Base-by-base conservation (phyloP, 2,329 filamentous ascomycete species). In the Penicillium expansum region DNA sequence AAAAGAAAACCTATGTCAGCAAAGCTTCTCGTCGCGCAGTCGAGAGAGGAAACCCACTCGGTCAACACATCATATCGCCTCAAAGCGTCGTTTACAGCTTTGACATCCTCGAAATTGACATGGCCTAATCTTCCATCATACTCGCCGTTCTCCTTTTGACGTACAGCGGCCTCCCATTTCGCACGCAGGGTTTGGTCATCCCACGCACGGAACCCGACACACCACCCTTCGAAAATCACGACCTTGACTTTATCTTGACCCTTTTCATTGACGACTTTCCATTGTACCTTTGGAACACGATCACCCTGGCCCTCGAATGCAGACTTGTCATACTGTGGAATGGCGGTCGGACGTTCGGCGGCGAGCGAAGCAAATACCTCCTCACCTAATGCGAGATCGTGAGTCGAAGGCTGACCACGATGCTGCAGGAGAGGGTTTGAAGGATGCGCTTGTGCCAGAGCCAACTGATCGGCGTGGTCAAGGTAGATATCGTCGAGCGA, bases 401-500 rank as follows among this genome's bases (percentile, higher is more conserved):
- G 92, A 0, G 92, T 88, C 47, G 88, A 89, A 6, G 92, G 92
- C 70, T 96, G 88, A 18, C 92, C 92, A 44, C 92, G 85, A 65
- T 91, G 88, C 67, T 91, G 89, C 45, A 96, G 80, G 3, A 97
- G 82, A 20, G 84, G 83, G 68, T 96, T 96, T 37, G 82, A 74
- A 0, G 88, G 83, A 68, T 94, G 80, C 7, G 82, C 74, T 43
- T 80, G 74, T 27, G 89, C 86, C 22, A 95, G 83, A 2, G 80
- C 78, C 29, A 82, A 71, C 72, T 94, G 90, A 62, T 87, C 82
- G 22, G 79, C 77, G 71, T 90, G 90, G 14, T 85, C 82, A 52
- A 95, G 85, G 76, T 97, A 96, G 65, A 97, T 86, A 76, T 96
- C 92, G 73, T 97, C 92, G 62, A 96, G 88, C 72, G 89, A 92